Base-by-base conservation (phyloP, 257 asterid species). In the Coffea eugenioides region DNA sequence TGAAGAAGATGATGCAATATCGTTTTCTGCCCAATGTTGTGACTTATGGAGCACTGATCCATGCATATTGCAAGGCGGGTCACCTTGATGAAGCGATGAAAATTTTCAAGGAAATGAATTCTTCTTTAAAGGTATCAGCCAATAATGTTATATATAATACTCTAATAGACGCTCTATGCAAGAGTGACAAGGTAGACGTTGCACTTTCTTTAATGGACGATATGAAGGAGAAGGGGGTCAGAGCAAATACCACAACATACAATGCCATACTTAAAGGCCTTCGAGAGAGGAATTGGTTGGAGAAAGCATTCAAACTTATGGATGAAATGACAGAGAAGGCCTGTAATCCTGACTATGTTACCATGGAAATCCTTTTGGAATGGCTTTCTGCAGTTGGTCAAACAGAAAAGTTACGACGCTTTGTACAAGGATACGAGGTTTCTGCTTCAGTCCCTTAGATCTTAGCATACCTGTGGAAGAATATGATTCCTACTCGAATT, bases 181-280 rank as follows among this genome's bases (percentile, higher is more conserved):
- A 91, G 90, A 84, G 74, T 15, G 91, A 82, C 74, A 87, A 87
- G 4, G 84, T 93, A 10, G 97, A 95, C 79, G 85, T 12, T 57
- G 97, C 94, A 41, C 82, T 95, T 76, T 81, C 87, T 2, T 79
- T 95, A 45, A 82, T 93, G 93, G 90, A 83, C 3, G 94, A 91
- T 75, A 95, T 93, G 99, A 89, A 83, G 89, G 84, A 46, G 4
- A 89, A 84, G 81, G 91, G 84, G 59, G 89, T 95, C 83, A 88
- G 80, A 78, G 91, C 97, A 6, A 86, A 91, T 81, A 89, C 85
- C 79, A 87, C 82, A 15, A 93, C 99, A 7, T 95, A 86, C 54
- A 95, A 92, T 82, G 93, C 97, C 73, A 73, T 95, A 84, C 86
- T 93, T 52, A 92, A 86, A 82, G 99, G 96, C 70, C 91, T 95